Evolutionary conservation across 371 early-diverging fungal genomes (phyloP).

Genomic region (Actinomortierella ambigua): DNA sequence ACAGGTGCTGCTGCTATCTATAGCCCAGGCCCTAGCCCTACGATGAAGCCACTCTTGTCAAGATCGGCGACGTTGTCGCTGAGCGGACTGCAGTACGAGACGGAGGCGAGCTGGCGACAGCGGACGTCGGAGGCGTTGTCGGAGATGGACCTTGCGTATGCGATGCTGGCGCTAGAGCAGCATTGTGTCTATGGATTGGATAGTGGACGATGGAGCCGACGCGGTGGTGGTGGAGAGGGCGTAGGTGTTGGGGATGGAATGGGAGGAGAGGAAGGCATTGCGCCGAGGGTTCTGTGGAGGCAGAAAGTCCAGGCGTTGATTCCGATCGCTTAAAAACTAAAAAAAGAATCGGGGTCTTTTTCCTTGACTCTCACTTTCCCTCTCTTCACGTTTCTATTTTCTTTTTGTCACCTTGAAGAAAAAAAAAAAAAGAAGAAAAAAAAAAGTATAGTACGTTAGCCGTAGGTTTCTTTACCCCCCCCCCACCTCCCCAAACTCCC

Average conservation of each 20-base stretch:
- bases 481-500: background rate
- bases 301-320: background rate
- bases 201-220: background rate
- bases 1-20: too few species aligned
- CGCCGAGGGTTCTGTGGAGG: background rate
- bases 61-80: too few species aligned
- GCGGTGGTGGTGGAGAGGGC: background rate
- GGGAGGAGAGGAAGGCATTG: background rate
- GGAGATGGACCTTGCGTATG: constrained; percentile 10
- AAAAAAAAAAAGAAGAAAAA: background rate
- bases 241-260: background rate
- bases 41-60: too few species aligned
- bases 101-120: too few species aligned
- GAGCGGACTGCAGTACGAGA: too few species aligned
- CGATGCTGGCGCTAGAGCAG: constrained; percentile 22
- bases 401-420: background rate
- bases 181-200: constrained; percentile 24
- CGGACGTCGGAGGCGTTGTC: too few species aligned
- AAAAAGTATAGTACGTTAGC: background rate
- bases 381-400: too few species aligned
- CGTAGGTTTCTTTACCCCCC: background rate
- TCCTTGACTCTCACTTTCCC: too few species aligned
- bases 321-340: background rate
- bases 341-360: background rate
- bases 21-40: too few species aligned